phyloP scores from a whole-genome alignment of 2,329 filamentous ascomycete species.

The Colletotrichum aenigma region DNA sequence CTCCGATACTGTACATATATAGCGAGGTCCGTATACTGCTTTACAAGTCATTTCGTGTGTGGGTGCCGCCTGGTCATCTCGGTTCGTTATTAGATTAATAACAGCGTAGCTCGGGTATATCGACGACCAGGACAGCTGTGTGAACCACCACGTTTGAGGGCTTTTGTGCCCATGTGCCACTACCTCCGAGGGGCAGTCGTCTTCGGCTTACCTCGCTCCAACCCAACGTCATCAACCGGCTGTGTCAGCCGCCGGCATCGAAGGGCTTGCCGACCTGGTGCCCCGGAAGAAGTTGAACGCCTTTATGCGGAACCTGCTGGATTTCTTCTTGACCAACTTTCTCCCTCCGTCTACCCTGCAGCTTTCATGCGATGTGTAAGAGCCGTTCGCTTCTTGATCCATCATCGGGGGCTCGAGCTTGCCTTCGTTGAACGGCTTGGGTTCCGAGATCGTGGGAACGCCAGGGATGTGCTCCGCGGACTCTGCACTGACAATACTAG shows the following conservation, averaged over 20 bases:
- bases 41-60: slow-evolving; percentile 8
- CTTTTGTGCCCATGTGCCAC: background rate
- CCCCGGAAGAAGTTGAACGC: slow-evolving; percentile 61
- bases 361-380: slow-evolving; percentile 40
- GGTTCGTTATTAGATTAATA: slow-evolving; percentile 6
- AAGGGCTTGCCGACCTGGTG: slow-evolving; percentile 46
- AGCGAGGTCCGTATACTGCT: slow-evolving; percentile 16
- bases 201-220: background rate
- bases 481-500: slow-evolving; percentile 67
- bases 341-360: slow-evolving; percentile 50
- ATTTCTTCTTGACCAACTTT: slow-evolving; percentile 62
- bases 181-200: background rate
- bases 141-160: background rate
- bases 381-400: slow-evolving; percentile 18
- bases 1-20: slow-evolving; percentile 20
- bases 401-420: background rate
- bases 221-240: slow-evolving; percentile 23
- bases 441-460: slow-evolving; percentile 45
- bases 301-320: slow-evolving; percentile 68
- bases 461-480: slow-evolving; percentile 56
- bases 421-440: slow-evolving; percentile 31
- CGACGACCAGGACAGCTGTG: background rate
- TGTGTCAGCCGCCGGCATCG: slow-evolving; percentile 31
- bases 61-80: background rate
- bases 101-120: slow-evolving; percentile 14